These are phyloP conservation scores for Betula pendula DNA, from an alignment of 306 rosid species.

Conservation along the genomic window DNA sequence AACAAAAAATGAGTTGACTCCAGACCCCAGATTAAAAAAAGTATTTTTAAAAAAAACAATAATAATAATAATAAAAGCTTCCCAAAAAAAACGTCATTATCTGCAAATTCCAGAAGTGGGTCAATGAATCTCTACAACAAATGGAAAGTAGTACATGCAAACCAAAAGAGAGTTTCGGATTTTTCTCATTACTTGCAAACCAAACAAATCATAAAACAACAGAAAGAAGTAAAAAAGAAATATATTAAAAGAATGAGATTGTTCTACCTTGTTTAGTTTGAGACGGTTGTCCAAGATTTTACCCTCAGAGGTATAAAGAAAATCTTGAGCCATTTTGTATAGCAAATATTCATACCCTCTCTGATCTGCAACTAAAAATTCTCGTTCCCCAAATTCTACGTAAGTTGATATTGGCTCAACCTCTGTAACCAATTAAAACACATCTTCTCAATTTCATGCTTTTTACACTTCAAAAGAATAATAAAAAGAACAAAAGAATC, in stretches of 20 bases:
- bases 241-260: not conserved
- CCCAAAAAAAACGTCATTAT: constrained; percentile 62
- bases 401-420: constrained; percentile 93
- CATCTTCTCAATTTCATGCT: constrained; percentile 18
- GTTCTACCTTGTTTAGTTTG: constrained; percentile 79
- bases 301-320: constrained; percentile 75
- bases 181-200: constrained; percentile 9
- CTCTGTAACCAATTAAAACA: constrained; percentile 57
- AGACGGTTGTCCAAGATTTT: constrained; percentile 77
- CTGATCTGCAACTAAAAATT: constrained; percentile 86
- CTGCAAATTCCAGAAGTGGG: constrained; percentile 49
- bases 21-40: not conserved
- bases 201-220: constrained; percentile 20
- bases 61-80: constrained; percentile 19
- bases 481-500: not conserved
- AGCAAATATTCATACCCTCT: constrained; percentile 84
- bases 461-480: not conserved
- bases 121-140: constrained; percentile 39
- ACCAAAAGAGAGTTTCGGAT: constrained; percentile 14
- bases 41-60: not conserved
- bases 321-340: constrained; percentile 77
- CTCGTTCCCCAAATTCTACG: constrained; percentile 76
- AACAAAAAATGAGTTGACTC: not conserved
- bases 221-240: not conserved
- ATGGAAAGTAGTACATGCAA: constrained; percentile 23